Percentiles rank a stretch among this genome's conserved stretches.
These are phyloP conservation scores for Candida pseudocylindracea DNA, from an alignment of 1,139 yeast species.

Conservation along the genomic window DNA sequence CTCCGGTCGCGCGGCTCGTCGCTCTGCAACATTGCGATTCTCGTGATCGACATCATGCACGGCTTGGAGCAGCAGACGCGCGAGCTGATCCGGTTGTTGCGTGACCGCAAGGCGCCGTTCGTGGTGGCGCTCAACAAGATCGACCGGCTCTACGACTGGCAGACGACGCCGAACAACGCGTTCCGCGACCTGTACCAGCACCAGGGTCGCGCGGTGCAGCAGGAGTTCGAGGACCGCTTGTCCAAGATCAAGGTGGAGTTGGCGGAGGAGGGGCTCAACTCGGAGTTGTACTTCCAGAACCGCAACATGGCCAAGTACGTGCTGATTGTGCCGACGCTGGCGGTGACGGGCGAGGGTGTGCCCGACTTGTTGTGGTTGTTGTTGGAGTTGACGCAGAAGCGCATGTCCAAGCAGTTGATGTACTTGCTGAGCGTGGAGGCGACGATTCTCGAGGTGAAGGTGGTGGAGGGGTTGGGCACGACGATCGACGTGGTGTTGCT, in stretches of 20 bases:
- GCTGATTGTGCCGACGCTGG: constrained; percentile 94
- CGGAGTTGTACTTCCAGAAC: constrained; percentile 90
- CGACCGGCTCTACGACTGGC: constrained; percentile 95
- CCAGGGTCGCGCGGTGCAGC: constrained; percentile 69
- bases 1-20: constrained; percentile 98
- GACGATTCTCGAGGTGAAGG: constrained; percentile 94
- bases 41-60: constrained; percentile 97
- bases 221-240: constrained; percentile 77
- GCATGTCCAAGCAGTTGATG: constrained; percentile 98
- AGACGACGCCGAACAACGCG: constrained; percentile 70
- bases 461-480: constrained; percentile 96
- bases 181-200: constrained; percentile 82
- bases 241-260: constrained; percentile 75
- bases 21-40: constrained; percentile 93
- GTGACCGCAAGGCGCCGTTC: constrained; percentile 96
- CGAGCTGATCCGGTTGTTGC: constrained; percentile 75
- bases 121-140: constrained; percentile 92
- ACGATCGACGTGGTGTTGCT: constrained; percentile 95
- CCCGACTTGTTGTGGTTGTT: constrained; percentile 95
- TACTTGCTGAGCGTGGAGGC: constrained; percentile 88
- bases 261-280: constrained; percentile 96
- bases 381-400: constrained; percentile 87
- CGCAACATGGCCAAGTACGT: constrained; percentile 83
- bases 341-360: constrained; percentile 98
- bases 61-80: constrained; percentile 96